Evolutionary conservation across 2,329 filamentous ascomycete genomes (phyloP).

Genomic region (Huntiella abstrusa): DNA sequence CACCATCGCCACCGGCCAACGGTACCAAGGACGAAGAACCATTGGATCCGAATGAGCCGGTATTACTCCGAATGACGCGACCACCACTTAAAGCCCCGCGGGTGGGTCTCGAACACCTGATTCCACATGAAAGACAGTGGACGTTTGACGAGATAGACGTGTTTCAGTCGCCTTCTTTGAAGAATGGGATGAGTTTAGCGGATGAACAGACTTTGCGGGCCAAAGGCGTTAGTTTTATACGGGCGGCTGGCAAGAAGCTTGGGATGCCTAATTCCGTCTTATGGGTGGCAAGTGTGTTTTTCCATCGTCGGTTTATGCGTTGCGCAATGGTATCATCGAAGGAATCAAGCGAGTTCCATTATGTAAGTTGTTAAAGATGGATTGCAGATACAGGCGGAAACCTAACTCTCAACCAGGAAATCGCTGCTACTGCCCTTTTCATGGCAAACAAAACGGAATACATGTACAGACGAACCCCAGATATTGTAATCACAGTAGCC

Average conservation of each 20-base stretch:
- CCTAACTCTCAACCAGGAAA: conserved; percentile 31
- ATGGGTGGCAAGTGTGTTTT: conserved; percentile 81
- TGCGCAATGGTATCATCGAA: conserved; percentile 60
- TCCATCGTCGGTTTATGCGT: conserved; percentile 92
- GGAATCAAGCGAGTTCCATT: conserved; percentile 61
- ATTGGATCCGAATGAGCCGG: too few relatives aligned
- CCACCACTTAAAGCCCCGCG: too few relatives aligned
- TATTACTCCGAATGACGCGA: too few relatives aligned
- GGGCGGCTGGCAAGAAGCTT: conserved; percentile 79
- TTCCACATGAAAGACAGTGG: conserved; percentile 43
- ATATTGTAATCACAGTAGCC: conserved; percentile 82
- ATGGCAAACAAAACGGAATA: conserved; percentile 95
- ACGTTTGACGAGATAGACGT: conserved; percentile 73
- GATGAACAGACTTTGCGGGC: conserved; percentile 66
- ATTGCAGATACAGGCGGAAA: background rate
- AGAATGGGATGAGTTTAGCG: conserved; percentile 58
- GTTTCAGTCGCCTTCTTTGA: conserved; percentile 60
- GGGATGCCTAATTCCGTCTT: conserved; percentile 84
- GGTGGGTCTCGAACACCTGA: too few relatives aligned
- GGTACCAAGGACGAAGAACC: too few relatives aligned
- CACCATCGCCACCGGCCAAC: too few relatives aligned
- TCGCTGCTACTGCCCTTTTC: conserved; percentile 80
- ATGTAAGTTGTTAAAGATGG: conserved; percentile 36
- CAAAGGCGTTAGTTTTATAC: conserved; percentile 93
- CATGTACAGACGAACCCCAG: conserved; percentile 87